Base-by-base conservation (phyloP, 352 stramenopile genomes). In the Globisporangium iwayamae region DNA sequence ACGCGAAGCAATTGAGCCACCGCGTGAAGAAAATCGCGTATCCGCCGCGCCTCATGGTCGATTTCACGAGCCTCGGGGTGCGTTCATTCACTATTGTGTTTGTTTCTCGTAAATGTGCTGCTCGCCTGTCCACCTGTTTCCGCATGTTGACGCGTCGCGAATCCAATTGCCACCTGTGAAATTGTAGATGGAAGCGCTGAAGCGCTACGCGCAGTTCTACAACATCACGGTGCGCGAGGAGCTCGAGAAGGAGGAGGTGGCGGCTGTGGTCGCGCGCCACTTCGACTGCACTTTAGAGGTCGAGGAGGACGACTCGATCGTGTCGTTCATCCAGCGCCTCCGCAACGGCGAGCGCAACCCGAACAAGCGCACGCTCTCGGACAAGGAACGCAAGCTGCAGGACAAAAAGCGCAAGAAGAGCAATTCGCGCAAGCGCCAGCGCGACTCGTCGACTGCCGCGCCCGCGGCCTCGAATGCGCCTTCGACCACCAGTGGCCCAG, bases 261-360 rank as follows among this genome's bases (percentile, higher is more conserved):
- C 86, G 25, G 83, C 84, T 41, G 71, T 90, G 50, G 84, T 95
- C 47, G 86, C 86, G 63, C 78, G 86, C 28, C 84, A 95, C 71
- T 93, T 93, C 36, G 86, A 92, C 61, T 70, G 75, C 54, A 79
- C 84, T 56, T 75, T 95, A 13, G 81, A 93, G 32, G 86, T 95
- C 25, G 81, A 93, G 62, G 84, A 95, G 60, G 82, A 95, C 74
- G 84, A 95, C 60, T 94, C 86, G 25, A 93, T 94, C 61, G 77
- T 93, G 56, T 76, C 82, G 45, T 94, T 94, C 63, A 87, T 94
- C 67, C 82, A 91, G 74, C 82, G 86, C 25, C 63, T 94, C 36
- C 86, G 86, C 68, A 94, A 94, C 56, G 86, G 86, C 63, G 86
- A 94, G 62, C 80, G 82, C 59, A 77, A 74, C 52, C 58, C 78